A percentile compares a stretch with the other conserved stretches of the same genome.
These are phyloP conservation scores for Cladosporium oxysporum DNA, from an alignment of 2,329 filamentous ascomycete genomes.

Conservation along the genomic window DNA sequence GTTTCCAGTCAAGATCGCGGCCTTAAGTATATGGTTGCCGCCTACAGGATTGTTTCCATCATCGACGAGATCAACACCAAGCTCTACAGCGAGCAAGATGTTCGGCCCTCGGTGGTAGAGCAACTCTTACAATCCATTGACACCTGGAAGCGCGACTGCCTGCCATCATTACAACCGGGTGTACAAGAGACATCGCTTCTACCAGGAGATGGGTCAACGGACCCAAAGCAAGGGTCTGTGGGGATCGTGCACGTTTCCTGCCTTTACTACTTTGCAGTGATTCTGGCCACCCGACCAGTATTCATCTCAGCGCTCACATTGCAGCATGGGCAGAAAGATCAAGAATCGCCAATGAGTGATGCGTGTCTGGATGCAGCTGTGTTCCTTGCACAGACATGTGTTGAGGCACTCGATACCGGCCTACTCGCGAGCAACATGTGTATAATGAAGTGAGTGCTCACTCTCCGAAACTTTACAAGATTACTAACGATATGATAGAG, in stretches of 20 bases:
- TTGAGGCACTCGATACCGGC: constrained; percentile 48
- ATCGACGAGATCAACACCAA: constrained; percentile 20
- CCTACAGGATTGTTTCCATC: constrained; percentile 16
- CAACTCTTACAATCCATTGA: constrained; percentile 21
- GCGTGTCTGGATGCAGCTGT: constrained; percentile 59
- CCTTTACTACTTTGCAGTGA: constrained; percentile 61
- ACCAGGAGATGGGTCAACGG: neutral
- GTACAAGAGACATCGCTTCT: neutral
- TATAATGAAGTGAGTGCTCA: constrained; percentile 55
- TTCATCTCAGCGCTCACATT: constrained; percentile 51
- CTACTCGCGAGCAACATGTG: constrained; percentile 58
- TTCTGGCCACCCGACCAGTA: constrained; percentile 58
- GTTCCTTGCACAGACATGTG: constrained; percentile 57
- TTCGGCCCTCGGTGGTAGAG: constrained; percentile 3
- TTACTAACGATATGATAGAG: constrained; percentile 41
- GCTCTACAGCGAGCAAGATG: constrained; percentile 11
- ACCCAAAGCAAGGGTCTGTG: constrained; percentile 21
- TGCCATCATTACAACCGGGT: constrained; percentile 1
- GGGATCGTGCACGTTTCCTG: constrained; percentile 55
- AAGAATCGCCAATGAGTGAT: constrained; percentile 43
- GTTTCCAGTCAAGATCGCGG: neutral
- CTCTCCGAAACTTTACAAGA: neutral
- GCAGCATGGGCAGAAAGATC: constrained; percentile 20
- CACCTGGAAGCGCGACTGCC: constrained; percentile 21
- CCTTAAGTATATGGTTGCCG: constrained; percentile 8